Percentiles rank a stretch among this genome's conserved stretches.
Conservation (phyloP, 148 eudicot genomes). For the Rhododendron williamsianum region DNA sequence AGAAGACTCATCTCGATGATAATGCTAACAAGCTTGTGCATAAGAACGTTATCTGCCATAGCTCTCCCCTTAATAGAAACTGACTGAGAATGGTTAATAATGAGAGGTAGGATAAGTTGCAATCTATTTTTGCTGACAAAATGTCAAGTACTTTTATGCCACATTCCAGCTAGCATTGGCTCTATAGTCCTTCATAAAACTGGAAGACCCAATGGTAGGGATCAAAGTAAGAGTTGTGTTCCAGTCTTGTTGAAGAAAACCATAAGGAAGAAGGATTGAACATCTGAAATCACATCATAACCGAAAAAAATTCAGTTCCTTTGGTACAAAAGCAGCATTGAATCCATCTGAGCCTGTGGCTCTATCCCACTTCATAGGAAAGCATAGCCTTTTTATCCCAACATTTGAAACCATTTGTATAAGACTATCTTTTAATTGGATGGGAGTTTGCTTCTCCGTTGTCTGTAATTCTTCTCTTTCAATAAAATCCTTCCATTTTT, state of each 20-base stretch:
- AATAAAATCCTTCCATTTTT: background rate
- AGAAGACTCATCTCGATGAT: no score
- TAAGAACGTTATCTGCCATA: background rate
- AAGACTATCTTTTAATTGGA: background rate
- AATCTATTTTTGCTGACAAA: background rate
- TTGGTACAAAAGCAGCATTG: background rate
- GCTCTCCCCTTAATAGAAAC: background rate
- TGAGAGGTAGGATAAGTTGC: background rate
- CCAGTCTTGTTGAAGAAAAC: background rate
- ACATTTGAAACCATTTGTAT: background rate
- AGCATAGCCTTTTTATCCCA: background rate
- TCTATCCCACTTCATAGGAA: background rate
- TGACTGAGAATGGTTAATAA: background rate
- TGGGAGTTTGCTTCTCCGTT: background rate
- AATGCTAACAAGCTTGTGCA: no score
- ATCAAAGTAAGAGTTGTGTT: background rate
- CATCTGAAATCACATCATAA: background rate
- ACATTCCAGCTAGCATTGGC: background rate
- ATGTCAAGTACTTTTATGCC: background rate
- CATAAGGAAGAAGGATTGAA: background rate
- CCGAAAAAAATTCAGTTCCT: background rate
- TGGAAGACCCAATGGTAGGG: background rate
- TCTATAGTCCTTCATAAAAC: background rate
- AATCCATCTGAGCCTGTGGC: background rate
- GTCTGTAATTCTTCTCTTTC: background rate